These are phyloP conservation scores for Monotropa hypopitys DNA, from an alignment of 179 eudicot species.

Conservation along the genomic window DNA sequence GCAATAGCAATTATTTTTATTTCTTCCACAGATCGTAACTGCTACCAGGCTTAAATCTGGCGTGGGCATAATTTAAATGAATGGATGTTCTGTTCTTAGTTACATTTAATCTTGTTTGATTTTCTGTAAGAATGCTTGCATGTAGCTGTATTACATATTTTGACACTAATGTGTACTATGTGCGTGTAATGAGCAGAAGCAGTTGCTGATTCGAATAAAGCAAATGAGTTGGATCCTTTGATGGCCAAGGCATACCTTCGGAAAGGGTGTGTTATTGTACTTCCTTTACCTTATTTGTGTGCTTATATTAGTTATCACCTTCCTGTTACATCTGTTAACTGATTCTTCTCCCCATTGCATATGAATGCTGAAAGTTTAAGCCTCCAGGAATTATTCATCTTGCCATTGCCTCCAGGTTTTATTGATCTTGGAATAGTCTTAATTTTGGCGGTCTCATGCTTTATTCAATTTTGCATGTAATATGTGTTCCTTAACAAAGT, in stretches of 20 bases:
- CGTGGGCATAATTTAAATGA: background rate
- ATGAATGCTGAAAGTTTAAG: background rate
- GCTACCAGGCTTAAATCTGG: background rate
- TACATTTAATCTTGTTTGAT: background rate
- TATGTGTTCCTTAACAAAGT: background rate
- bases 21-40: background rate
- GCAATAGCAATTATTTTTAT: background rate
- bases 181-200: constrained; percentile 49
- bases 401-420: background rate
- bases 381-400: background rate
- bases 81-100: background rate
- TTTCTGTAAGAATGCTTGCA: background rate
- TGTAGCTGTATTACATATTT: background rate
- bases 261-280: constrained; percentile 26
- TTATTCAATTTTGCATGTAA: background rate
- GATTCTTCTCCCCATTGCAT: too few species aligned
- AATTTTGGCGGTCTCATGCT: background rate
- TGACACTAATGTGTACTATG: background rate
- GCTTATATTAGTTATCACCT: background rate
- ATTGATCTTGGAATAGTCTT: background rate
- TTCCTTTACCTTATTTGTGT: background rate
- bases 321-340: background rate
- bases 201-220: constrained; percentile 86
- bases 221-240: constrained; percentile 62
- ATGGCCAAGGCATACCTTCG: constrained; percentile 79